phyloP scores from a whole-genome alignment of 1,139 yeast genomes.

The Debaryomyces subglobosus region DNA sequence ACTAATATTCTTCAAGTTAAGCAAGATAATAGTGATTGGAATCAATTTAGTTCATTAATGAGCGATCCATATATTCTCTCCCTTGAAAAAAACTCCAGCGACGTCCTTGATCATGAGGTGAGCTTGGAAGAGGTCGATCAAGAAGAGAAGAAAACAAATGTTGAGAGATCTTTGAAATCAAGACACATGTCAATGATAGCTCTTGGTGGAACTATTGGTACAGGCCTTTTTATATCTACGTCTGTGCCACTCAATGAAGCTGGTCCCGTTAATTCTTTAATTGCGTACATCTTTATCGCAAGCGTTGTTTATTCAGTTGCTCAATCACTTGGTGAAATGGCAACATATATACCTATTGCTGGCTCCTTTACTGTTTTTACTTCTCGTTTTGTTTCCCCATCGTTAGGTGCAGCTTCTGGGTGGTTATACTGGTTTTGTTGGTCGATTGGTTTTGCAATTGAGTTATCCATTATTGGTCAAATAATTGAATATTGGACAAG shows the following conservation, averaged over 20 bases:
- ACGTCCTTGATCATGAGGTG: background rate
- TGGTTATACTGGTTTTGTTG: slow-evolving; percentile 87
- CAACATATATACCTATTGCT: slow-evolving; percentile 67
- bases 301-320: slow-evolving; percentile 65
- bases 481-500: slow-evolving; percentile 75
- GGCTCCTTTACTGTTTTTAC: slow-evolving; percentile 61
- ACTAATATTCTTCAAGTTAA: background rate
- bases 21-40: background rate
- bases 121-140: background rate
- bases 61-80: background rate
- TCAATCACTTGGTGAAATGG: slow-evolving; percentile 77
- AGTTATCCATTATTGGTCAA: slow-evolving; percentile 81
- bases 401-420: slow-evolving; percentile 79
- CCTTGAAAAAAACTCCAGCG: background rate
- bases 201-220: slow-evolving; percentile 62
- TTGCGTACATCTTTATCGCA: slow-evolving; percentile 68
- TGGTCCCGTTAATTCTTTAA: slow-evolving; percentile 74
- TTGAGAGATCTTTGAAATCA: slow-evolving; percentile 34
- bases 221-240: slow-evolving; percentile 59
- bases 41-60: background rate
- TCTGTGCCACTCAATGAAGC: slow-evolving; percentile 57
- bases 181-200: slow-evolving; percentile 79
- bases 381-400: slow-evolving; percentile 66
- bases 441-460: slow-evolving; percentile 84
- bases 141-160: background rate